phyloP scores from a whole-genome alignment of 1,284 basidiomycete genomes.

The Ustilago sp. region DNA sequence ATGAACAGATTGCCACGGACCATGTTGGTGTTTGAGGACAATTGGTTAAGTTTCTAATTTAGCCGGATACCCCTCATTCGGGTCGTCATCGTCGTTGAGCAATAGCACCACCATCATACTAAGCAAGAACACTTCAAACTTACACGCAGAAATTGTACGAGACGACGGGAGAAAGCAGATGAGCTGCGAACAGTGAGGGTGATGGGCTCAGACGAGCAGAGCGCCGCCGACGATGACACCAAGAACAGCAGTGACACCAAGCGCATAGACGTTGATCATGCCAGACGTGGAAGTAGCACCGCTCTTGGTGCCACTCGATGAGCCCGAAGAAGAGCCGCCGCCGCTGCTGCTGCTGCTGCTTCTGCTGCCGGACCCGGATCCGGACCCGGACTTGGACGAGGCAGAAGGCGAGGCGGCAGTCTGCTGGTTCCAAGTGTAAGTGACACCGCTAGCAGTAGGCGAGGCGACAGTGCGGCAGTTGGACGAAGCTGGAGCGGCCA shows the following conservation, averaged over 20 bases:
- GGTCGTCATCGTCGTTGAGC: too few species aligned
- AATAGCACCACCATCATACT: too few species aligned
- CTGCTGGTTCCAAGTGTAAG: conserved; percentile 59
- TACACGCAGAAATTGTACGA: too few species aligned
- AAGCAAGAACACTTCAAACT: too few species aligned
- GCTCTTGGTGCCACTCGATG: conserved; percentile 21
- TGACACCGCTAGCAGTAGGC: conserved; percentile 57
- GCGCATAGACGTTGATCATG: conserved; percentile 13
- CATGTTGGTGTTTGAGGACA: too few species aligned
- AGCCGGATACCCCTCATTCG: too few species aligned
- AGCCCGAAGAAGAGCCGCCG: not conserved
- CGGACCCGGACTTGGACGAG: conserved; percentile 4
- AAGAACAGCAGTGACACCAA: conserved; percentile 21
- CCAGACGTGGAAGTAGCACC: conserved; percentile 17
- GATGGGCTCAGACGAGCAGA: conserved; percentile 13
- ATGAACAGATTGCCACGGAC: too few species aligned
- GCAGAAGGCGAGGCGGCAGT: conserved; percentile 23
- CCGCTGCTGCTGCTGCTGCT: conserved; percentile 1
- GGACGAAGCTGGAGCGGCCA: conserved; percentile 56
- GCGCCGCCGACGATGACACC: conserved; percentile 25
- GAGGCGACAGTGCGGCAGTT: conserved; percentile 51
- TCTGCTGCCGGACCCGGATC: not conserved
- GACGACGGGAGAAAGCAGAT: too few species aligned
- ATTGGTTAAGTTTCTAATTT: too few species aligned
- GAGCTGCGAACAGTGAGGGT: too few species aligned